Evolutionary conservation across 306 rosid genomes (phyloP).

Genomic region (Potentilla sterilis): DNA sequence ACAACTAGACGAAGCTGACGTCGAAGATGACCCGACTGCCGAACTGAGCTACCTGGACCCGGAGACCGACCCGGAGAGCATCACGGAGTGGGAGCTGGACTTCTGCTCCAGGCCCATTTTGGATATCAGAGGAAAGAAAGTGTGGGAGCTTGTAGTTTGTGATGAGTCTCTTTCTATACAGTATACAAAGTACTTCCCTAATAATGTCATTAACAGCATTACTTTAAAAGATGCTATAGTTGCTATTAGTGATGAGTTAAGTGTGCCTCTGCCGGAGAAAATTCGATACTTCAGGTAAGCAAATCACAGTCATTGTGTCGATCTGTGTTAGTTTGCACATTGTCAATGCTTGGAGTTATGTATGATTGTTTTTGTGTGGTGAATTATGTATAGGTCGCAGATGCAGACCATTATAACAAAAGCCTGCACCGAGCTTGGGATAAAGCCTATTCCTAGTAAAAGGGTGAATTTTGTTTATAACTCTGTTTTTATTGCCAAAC

Average conservation of each 20-base stretch:
- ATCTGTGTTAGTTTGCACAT: background rate
- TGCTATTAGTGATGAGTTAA: slow-evolving; percentile 54
- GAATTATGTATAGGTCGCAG: slow-evolving; percentile 68
- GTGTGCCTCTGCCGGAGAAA: slow-evolving; percentile 65
- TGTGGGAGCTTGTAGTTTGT: slow-evolving; percentile 93
- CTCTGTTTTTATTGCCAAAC: background rate
- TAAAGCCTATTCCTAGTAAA: slow-evolving; percentile 80
- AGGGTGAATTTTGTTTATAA: slow-evolving; percentile 52
- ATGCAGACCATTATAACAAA: slow-evolving; percentile 96
- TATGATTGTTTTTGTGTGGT: slow-evolving; percentile 14
- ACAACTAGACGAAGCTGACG: slow-evolving; percentile 35
- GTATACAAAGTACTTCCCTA: slow-evolving; percentile 82
- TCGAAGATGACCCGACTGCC: slow-evolving; percentile 64
- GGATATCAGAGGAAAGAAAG: slow-evolving; percentile 86
- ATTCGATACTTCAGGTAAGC: slow-evolving; percentile 83
- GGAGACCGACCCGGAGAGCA: slow-evolving; percentile 50
- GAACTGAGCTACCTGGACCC: slow-evolving; percentile 75
- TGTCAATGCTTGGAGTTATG: background rate
- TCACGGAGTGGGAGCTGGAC: slow-evolving; percentile 87
- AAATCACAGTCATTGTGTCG: background rate
- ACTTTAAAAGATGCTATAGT: slow-evolving; percentile 80
- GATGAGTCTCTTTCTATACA: slow-evolving; percentile 81
- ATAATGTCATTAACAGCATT: slow-evolving; percentile 85
- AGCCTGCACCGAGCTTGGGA: slow-evolving; percentile 84
- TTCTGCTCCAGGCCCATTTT: slow-evolving; percentile 94